A percentile compares a stretch with the other conserved stretches of the same genome.
Evolutionary conservation across 2,329 filamentous ascomycete species (phyloP).

Genomic region (Microdochium trichocladiopsis): DNA sequence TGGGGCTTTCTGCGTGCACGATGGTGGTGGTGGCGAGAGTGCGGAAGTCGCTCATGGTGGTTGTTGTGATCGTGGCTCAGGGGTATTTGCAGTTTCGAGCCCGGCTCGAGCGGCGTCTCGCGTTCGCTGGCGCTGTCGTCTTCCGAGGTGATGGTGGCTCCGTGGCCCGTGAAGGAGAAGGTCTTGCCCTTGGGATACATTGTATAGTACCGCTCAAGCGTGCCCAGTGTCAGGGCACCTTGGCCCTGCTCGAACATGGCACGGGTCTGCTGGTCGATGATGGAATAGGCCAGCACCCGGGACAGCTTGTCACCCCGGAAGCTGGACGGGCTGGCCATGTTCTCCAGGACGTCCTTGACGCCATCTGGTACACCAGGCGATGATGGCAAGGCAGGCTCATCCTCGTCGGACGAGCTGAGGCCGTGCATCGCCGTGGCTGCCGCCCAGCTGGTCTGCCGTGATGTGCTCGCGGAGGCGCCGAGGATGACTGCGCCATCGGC

Average conservation of each 20-base stretch:
- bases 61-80: not conserved
- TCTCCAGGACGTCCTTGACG: slow-evolving; percentile 11
- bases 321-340: slow-evolving; percentile 21
- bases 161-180: slow-evolving; percentile 21
- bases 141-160: slow-evolving; percentile 17
- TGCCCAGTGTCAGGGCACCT: slow-evolving; percentile 16
- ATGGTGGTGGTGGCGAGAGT: slow-evolving; percentile 1
- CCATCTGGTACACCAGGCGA: too few species aligned
- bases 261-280: slow-evolving; percentile 14
- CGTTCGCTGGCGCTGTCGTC: slow-evolving; percentile 21
- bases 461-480: slow-evolving; percentile 16
- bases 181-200: slow-evolving; percentile 19
- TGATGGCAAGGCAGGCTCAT: not conserved
- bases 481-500: slow-evolving; percentile 23
- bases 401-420: slow-evolving; percentile 9
- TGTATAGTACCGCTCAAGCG: slow-evolving; percentile 20
- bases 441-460: slow-evolving; percentile 1
- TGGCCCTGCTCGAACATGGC: slow-evolving; percentile 16
- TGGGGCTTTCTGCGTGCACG: slow-evolving; percentile 2
- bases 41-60: slow-evolving; percentile 1
- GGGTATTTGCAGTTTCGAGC: not conserved
- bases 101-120: not conserved
- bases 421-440: not conserved
- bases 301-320: slow-evolving; percentile 17
- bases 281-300: slow-evolving; percentile 18